Evolutionary conservation across 2,329 filamentous ascomycete species (phyloP), one percentile per base, ranked within the genome.

Genomic region (Bertia moriformis): DNA sequence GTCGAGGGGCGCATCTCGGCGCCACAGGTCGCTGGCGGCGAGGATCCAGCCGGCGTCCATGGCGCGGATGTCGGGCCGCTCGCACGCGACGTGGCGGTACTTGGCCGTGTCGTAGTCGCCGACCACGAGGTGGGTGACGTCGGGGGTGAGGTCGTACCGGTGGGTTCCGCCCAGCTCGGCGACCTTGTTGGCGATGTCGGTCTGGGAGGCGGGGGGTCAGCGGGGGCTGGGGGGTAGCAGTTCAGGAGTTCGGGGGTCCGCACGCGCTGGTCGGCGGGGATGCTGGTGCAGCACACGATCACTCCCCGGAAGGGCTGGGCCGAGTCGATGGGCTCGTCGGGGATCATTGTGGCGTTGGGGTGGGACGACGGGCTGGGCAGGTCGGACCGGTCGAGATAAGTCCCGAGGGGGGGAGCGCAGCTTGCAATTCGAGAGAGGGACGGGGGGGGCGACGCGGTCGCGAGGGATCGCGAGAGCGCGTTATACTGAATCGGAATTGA

Each of bases 61-160:
- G 38, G 87, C 79, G 53, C 76, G 78, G 51, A 98, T 79, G 52
- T 98, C 91, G 38, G 81, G 77, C 39, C 91, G 74, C 55, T 89
- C 83, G 53, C 80, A 84, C 40, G 89, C 91, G 51, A 96, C 89
- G 66, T 94, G 94, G 57, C 80, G 82, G 61, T 98, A 98, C 59
- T 98, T 98, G 38, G 83, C 76, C 1, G 89, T 96, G 54, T 89
- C 75, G 51, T 86, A 83, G 50, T 83, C 79, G 55, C 88, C 91
- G 44, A 94, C 85, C 45, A 98, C 73, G 37, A 98, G 76, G 62
- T 98, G 91, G 4, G 91, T 96, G 37, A 93, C 86, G 56, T 95
- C 85, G 41, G 83, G 84, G n/a, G 88, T 96, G 36, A 98, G 74
- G 57, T 98, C 88, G 57, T 87, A 82, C 50, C 83, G 87, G 67